Evolutionary conservation across 1,139 yeast genomes (phyloP).

Genomic region (Debaryomyces sp.): DNA sequence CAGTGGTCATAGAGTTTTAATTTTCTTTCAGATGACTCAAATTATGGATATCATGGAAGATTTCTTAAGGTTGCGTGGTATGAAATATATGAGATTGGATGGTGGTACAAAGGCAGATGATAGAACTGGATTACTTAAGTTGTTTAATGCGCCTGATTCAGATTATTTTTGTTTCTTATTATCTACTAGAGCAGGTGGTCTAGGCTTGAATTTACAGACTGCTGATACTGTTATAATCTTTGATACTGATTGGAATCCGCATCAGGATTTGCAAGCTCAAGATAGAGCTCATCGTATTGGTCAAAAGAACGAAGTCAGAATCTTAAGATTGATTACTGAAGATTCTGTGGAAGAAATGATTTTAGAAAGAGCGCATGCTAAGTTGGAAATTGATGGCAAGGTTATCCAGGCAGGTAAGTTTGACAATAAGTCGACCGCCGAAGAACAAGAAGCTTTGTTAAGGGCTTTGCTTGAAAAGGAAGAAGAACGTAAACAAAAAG

Average conservation of each 20-base stretch:
- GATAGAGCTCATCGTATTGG: conserved; percentile 93
- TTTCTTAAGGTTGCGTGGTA: conserved; percentile 61
- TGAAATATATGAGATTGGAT: conserved; percentile 77
- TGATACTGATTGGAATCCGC: conserved; percentile 93
- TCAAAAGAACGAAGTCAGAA: conserved; percentile 83
- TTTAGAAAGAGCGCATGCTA: conserved; percentile 79
- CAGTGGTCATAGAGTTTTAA: conserved; percentile 77
- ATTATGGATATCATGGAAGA: conserved; percentile 92
- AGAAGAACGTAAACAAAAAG: conserved; percentile 54
- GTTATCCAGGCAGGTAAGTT: conserved; percentile 89
- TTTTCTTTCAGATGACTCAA: conserved; percentile 87
- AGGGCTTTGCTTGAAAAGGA: conserved; percentile 73
- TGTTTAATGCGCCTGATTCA: conserved; percentile 71
- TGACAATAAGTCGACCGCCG: conserved; percentile 79
- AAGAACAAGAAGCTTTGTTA: conserved; percentile 78
- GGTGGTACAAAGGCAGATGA: conserved; percentile 86
- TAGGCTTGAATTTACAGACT: conserved; percentile 82
- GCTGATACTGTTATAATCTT: conserved; percentile 88
- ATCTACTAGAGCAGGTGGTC: conserved; percentile 89
- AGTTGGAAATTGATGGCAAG: conserved; percentile 83
- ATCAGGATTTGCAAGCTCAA: conserved; percentile 89
- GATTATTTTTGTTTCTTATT: conserved; percentile 77
- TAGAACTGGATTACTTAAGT: conserved; percentile 67
- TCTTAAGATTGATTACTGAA: conserved; percentile 75
- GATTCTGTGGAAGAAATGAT: conserved; percentile 85